Conservation (phyloP, 2,329 filamentous ascomycete genomes). For the Beauveria bassiana region DNA sequence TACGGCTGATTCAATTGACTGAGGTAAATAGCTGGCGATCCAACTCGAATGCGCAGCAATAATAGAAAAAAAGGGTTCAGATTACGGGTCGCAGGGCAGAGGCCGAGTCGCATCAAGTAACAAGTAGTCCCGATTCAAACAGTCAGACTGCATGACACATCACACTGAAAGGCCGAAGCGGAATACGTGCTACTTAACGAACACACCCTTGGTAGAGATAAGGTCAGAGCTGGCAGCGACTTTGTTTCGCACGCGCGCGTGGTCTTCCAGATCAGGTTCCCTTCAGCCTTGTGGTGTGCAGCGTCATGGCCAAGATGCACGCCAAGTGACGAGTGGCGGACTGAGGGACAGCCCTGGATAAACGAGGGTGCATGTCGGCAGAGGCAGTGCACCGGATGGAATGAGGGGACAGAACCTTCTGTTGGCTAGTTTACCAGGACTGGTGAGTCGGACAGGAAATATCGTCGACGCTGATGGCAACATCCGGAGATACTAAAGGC, state of each 20-base stretch:
- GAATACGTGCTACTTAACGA: too few species aligned
- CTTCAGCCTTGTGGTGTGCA: conserved; percentile 5
- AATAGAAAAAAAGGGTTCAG: not conserved
- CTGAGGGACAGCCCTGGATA: not conserved
- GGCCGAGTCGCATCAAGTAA: not conserved
- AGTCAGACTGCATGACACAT: conserved; percentile 7
- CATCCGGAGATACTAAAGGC: too few species aligned
- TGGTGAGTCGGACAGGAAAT: too few species aligned
- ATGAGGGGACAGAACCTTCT: too few species aligned
- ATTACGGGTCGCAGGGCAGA: not conserved
- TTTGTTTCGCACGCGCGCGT: not conserved
- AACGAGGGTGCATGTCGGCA: not conserved
- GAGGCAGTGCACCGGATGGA: not conserved
- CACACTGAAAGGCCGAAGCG: not conserved
- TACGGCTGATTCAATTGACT: not conserved
- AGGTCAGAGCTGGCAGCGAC: not conserved
- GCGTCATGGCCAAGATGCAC: not conserved
- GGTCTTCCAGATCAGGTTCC: conserved; percentile 4
- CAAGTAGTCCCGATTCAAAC: conserved; percentile 3
- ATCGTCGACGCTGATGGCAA: too few species aligned
- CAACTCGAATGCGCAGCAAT: not conserved
- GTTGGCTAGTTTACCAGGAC: too few species aligned
- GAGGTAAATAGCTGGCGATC: too few species aligned
- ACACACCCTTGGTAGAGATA: too few species aligned
- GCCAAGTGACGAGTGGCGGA: conserved; percentile 2